Base-by-base conservation (phyloP, 352 stramenopile species). In the Phytophthora boehmeriae region DNA sequence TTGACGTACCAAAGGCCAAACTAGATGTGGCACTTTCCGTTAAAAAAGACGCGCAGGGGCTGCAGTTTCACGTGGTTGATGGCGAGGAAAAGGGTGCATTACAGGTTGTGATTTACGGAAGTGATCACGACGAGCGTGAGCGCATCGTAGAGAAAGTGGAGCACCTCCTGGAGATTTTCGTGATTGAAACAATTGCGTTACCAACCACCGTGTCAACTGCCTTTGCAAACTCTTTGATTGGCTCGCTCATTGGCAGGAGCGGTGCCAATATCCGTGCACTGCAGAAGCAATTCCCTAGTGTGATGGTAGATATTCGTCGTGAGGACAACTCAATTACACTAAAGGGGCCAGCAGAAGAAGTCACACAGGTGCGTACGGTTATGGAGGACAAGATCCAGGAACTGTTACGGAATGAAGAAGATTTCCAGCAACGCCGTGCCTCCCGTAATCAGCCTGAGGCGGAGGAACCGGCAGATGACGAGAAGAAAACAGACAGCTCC, bases 381-480 rank as follows among this genome's bases (percentile, higher is more conserved):
- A 86, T 92, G 76, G 72, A 86, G 22, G 83, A 92, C 67, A 89
- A 89, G 54, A 77, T 92, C 14, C 49, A 85, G 55, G 80, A 92
- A 54, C 63, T 92, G 9, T 32, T 88, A 41, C 62, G 59, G 6
- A 77, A 75, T 35, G 69, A 88, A 38, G 75, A 85, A 35, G 71
- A 75, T 34, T 83, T 79, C 53, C 75, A 86, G 44, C 59, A 69
- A 35, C 71, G 71, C n/a, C 66, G 66, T 49, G 64, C 48, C 35
- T 32, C 50, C 47, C 53, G 60, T 9, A 63, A 77, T 43, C 58
- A 71, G 32, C 67, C 83, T 27, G 76, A 83, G 2, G 42, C 78
- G 4, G 61, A 73, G 13, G 69, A 78, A 52, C 60, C 76, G 46
- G 51, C 54, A 1, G 55, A 63, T 4, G 39, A 42, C 8, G 54